Conservation (phyloP, 768 basidiomycete genomes). For the Mycena olivaceomarginata region DNA sequence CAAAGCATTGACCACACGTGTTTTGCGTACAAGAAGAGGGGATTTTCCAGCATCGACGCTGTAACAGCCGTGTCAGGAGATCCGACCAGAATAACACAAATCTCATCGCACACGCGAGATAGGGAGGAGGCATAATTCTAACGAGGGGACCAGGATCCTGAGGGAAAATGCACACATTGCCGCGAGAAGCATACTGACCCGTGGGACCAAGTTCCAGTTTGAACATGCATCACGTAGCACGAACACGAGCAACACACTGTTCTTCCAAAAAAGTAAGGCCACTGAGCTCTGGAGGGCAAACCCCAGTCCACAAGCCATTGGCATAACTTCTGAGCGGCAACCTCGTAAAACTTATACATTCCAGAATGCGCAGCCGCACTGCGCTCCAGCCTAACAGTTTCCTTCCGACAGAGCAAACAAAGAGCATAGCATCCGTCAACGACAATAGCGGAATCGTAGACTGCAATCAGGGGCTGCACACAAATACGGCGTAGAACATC, state of each 20-base stretch:
- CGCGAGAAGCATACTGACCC: background rate
- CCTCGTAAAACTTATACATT: background rate
- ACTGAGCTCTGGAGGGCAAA: background rate
- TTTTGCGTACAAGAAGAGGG: background rate
- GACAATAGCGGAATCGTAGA: too few species aligned
- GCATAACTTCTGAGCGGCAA: background rate
- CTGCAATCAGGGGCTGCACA: too few species aligned
- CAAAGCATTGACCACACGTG: background rate
- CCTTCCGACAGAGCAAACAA: too few species aligned
- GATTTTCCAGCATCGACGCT: background rate
- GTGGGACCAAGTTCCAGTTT: background rate
- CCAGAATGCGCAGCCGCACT: too few species aligned
- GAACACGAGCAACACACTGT: background rate
- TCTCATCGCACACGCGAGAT: background rate
- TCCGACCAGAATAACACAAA: background rate
- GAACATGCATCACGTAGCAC: background rate
- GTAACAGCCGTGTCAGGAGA: background rate
- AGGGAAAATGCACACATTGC: background rate
- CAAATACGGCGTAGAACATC: too few species aligned
- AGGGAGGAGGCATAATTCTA: background rate
- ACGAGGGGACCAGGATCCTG: background rate
- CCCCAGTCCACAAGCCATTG: background rate
- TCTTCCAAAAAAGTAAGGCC: background rate
- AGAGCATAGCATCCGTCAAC: too few species aligned
- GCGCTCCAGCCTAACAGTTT: too few species aligned